These are phyloP conservation scores for Podaxis mareebaensis DNA, from an alignment of 768 basidiomycete genomes.

Conservation along the genomic window DNA sequence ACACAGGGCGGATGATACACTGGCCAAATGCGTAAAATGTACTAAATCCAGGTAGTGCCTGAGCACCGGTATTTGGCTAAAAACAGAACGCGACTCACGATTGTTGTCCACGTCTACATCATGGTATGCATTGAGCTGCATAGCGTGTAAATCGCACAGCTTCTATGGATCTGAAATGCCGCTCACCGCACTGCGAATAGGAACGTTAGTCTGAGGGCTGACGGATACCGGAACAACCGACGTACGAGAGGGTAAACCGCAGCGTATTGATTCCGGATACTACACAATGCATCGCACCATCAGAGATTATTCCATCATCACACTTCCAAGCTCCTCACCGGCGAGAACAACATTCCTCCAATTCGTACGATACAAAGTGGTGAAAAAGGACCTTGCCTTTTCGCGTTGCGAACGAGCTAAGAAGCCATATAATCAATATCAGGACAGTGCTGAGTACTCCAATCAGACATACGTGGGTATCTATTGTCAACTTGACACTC, in stretches of 20 bases:
- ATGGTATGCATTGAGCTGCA: slow-evolving; percentile 34
- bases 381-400: slow-evolving; percentile 31
- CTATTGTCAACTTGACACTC: slow-evolving; percentile 35
- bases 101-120: slow-evolving; percentile 36
- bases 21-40: slow-evolving; percentile 23
- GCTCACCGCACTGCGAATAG: slow-evolving; percentile 27
- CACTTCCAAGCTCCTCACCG: slow-evolving; percentile 23
- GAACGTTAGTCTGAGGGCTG: not conserved
- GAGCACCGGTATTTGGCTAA: not conserved
- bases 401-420: slow-evolving; percentile 25
- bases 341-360: slow-evolving; percentile 44
- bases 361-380: slow-evolving; percentile 38
- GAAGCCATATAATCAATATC: slow-evolving; percentile 21
- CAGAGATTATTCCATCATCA: not conserved
- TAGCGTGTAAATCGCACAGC: not conserved
- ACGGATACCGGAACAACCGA: slow-evolving; percentile 11
- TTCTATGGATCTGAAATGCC: not conserved
- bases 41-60: slow-evolving; percentile 10
- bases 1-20: slow-evolving; percentile 39
- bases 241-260: slow-evolving; percentile 38
- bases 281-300: slow-evolving; percentile 14
- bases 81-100: slow-evolving; percentile 17
- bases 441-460: not conserved
- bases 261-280: slow-evolving; percentile 42
- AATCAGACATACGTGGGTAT: slow-evolving; percentile 28